Evolutionary conservation across 176 grass and related monocot species (phyloP), one percentile per base, ranked within the genome.

Genomic region (Dendrocalamus sinicus): DNA sequence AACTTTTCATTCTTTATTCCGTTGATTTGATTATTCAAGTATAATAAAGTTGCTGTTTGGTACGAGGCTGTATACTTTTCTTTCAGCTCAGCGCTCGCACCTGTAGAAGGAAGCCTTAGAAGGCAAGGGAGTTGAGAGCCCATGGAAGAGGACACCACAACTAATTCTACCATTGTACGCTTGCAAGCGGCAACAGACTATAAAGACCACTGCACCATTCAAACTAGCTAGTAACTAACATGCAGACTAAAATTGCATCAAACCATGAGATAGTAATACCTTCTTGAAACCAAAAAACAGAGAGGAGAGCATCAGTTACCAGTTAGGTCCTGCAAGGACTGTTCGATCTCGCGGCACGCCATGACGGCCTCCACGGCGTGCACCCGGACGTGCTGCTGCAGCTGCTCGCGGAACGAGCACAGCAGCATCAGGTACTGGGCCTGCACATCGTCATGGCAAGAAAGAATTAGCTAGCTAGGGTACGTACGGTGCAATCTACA

Each of bases 341-440:
- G 97, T 87, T 99, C 97, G 89, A 99, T 99, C 86, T 99, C 97
- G 17, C 97, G 92, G 93, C 97, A 99, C 53, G 97, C 94, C 86
- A 99, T 92, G 88, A 99, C 97, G 67, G 97, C 97, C 97, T 99
- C 97, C 79, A 99, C 97, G 80, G 97, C 97, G 88, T 99, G 97
- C 88, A 96, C 97, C 70, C 97, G 87, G 81, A 99, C 97, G 71
- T 99, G 97, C 89, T 99, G 97, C 86, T 99, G 97, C 60, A 99
- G 92, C 88, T 99, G 97, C 92, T 99, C 97, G 28, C 97, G 67
- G 87, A 99, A 99, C 72, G 97, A 99, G 92, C 97, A 99, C 65
- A 99, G 84, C 84, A 96, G 86, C 87, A 96, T 87, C 72, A 96
- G 84, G 86, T 99, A 99, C 81, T 99, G 97, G 5, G 90, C 86